A percentile compares a stretch with the other conserved stretches of the same genome.
These are phyloP conservation scores for Leishmania amazonensis DNA, from an alignment of 208 protist genomes.

Conservation along the genomic window DNA sequence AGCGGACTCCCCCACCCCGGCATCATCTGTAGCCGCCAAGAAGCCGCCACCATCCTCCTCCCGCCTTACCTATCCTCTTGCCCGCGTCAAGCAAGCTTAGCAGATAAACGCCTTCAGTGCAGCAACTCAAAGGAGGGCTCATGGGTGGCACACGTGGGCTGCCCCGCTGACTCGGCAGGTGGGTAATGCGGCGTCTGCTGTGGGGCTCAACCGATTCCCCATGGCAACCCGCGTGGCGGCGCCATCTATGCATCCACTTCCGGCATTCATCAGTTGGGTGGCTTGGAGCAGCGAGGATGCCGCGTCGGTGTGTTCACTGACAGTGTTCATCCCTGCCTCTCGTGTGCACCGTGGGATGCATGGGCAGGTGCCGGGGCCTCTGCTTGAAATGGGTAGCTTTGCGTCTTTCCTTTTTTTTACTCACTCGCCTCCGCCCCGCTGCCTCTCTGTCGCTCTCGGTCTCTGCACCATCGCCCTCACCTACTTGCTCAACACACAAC, in stretches of 20 bases:
- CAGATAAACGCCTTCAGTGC: background rate
- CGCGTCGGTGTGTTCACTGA: background rate
- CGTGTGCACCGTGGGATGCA: too few species aligned
- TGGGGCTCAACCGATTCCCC: background rate
- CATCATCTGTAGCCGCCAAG: background rate
- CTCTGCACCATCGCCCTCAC: too few species aligned
- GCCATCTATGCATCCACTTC: background rate
- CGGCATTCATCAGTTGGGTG: background rate
- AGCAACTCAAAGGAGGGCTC: background rate
- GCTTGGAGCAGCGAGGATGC: background rate
- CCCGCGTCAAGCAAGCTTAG: background rate
- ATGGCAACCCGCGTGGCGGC: slow-evolving; percentile 1
- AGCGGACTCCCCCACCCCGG: too few species aligned
- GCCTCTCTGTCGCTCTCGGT: too few species aligned
- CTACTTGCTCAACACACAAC: too few species aligned
- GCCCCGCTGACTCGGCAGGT: background rate
- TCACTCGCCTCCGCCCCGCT: background rate
- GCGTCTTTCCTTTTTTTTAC: background rate
- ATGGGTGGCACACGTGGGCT: background rate
- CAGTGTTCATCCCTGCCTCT: background rate
- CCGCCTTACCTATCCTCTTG: background rate
- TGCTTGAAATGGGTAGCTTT: background rate
- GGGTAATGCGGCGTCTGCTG: background rate
- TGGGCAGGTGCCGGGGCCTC: too few species aligned
- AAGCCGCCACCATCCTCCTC: background rate